Conservation (phyloP, 1,139 yeast genomes). For the Hyphopichia pseudoburtonii region DNA sequence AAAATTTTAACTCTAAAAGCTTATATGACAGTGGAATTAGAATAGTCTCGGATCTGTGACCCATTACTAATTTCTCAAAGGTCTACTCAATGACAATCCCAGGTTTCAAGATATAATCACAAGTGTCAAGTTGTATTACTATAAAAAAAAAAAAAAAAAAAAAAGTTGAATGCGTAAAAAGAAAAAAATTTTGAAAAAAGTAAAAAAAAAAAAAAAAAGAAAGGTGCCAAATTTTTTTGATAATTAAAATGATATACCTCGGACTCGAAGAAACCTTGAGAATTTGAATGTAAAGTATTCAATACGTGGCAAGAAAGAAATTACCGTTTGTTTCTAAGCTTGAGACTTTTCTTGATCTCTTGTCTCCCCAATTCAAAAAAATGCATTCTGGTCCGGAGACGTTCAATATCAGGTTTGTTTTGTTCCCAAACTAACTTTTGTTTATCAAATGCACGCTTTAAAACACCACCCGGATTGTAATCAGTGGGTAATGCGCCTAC, state of each 20-base stretch:
- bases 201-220: neutral
- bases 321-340: neutral
- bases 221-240: neutral
- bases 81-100: too few species aligned
- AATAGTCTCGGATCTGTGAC: too few species aligned
- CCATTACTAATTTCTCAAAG: too few species aligned
- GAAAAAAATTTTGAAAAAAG: neutral
- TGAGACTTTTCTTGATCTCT: constrained; percentile 12
- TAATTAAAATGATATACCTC: too few species aligned
- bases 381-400: constrained; percentile 18
- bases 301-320: neutral
- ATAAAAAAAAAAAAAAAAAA: neutral
- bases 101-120: too few species aligned
- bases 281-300: neutral
- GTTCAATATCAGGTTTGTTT: constrained; percentile 15
- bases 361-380: constrained; percentile 24
- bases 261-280: too few species aligned
- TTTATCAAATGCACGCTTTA: constrained; percentile 15
- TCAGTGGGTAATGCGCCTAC: constrained; percentile 27
- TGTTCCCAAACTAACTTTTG: constrained; percentile 18
- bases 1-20: too few species aligned
- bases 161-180: neutral
- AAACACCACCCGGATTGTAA: constrained; percentile 24
- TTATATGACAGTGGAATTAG: too few species aligned
- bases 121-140: too few species aligned